Conservation (phyloP, 2,329 filamentous ascomycete species). For the Penicillium janthinellum region DNA sequence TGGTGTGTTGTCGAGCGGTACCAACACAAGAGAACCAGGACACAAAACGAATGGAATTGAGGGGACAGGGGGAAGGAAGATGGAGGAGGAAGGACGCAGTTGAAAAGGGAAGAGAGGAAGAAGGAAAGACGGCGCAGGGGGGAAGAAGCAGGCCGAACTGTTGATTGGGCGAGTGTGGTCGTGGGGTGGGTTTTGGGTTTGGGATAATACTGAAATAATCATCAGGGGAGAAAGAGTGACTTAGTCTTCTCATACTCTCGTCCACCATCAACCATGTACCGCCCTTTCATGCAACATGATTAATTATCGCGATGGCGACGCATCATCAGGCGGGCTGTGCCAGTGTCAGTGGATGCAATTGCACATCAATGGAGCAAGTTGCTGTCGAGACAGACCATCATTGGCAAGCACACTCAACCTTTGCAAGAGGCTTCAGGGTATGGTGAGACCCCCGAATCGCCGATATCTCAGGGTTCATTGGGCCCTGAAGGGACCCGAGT, state of each 20-base stretch:
- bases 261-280: neutral
- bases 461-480: constrained; percentile 11
- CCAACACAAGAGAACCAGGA: neutral
- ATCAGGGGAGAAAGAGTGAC: neutral
- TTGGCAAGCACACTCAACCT: constrained; percentile 6
- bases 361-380: constrained; percentile 15
- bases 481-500: neutral
- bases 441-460: constrained; percentile 2
- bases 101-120: constrained; percentile 14
- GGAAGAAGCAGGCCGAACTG: neutral
- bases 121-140: constrained; percentile 13
- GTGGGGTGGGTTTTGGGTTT: neutral
- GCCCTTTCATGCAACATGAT: neutral
- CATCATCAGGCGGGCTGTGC: constrained; percentile 28
- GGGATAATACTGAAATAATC: neutral
- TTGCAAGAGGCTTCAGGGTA: neutral
- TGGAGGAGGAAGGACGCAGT: constrained; percentile 9
- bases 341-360: constrained; percentile 15
- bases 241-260: neutral
- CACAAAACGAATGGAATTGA: constrained; percentile 14
- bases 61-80: neutral
- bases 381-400: constrained; percentile 4
- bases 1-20: neutral
- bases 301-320: constrained; percentile 9
- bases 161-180: neutral